Base-by-base conservation (phyloP, 2,329 filamentous ascomycete genomes). In the Trichothecium roseum region DNA sequence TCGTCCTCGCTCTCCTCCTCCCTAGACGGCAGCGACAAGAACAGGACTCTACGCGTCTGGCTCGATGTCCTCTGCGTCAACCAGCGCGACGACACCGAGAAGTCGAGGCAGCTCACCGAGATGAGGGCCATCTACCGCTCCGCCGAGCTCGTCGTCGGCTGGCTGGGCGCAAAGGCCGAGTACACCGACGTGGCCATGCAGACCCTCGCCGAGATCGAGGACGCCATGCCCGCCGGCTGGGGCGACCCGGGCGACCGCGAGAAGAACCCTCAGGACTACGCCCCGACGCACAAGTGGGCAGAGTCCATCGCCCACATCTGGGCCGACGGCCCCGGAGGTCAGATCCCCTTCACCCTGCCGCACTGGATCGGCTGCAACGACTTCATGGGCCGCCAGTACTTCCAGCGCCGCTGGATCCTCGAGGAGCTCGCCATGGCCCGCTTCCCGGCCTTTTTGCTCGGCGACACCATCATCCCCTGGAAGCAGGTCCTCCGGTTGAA, bases 371-470 rank as follows among this genome's bases (percentile, higher is more conserved):
- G 44, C 32, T 32, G 40, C 31, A 42, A 34, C 18, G 50, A 52
- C 34, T 49, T 54, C 35, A 39, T 50, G 30, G 30, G 28, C 20
- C 41, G 51, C 3, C 44, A 43, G 4, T 50, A 49, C 30, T 53
- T 54, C 33, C 45, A 51, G 29, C 42, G 51, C 6, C 48, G 42
- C 7, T 54, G 51, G 51, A 51, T 54, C 22, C 39, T 54, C 3
- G 49, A 48, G 39, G 51, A 54, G 40, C 36, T 54, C 8, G 44
- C 48, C 20, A 39, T 49, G 37, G 50, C 45, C 2, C 40, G 45
- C 4, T 35, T 26, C 12, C 37, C 37, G 7, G 24, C 27, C 8
- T 50, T 51, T 30, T 42, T 55, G 8, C 43, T 53, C n/a, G 51
- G 51, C 29, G 48, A 51, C 34, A 42, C 40, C 33, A 49, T 54